Evolutionary conservation across 2,329 filamentous ascomycete genomes (phyloP).

Genomic region (Clathrospora elynae): DNA sequence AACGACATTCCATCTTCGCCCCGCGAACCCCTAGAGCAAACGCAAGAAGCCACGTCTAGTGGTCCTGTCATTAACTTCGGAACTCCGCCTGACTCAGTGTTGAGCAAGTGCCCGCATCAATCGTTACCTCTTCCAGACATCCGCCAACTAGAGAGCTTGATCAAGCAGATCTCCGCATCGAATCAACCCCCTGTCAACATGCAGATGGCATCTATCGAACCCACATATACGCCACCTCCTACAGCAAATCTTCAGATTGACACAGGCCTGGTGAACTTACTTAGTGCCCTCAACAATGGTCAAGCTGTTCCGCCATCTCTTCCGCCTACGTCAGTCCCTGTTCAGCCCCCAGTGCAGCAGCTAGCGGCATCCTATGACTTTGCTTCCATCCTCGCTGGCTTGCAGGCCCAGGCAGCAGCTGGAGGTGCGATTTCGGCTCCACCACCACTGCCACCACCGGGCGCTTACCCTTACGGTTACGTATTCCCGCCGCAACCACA

Average conservation of each 20-base stretch:
- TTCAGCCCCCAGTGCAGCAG: constrained; percentile 22
- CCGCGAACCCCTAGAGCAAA: constrained; percentile 51
- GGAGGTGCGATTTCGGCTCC: constrained; percentile 27
- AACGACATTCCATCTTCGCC: constrained; percentile 55
- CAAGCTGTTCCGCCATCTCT: constrained; percentile 20
- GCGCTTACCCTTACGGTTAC: constrained; percentile 24
- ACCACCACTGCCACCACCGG: constrained; percentile 29
- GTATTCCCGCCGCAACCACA: constrained; percentile 21
- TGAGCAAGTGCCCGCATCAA: constrained; percentile 31
- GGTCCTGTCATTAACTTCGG: constrained; percentile 47
- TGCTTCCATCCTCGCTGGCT: constrained; percentile 30
- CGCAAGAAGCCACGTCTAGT: constrained; percentile 18
- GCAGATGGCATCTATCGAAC: constrained; percentile 20
- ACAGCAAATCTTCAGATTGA: constrained; percentile 37
- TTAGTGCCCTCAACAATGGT: constrained; percentile 25
- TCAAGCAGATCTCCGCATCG: constrained; percentile 33
- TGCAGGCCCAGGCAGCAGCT: constrained; percentile 26
- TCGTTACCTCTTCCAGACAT: constrained; percentile 27
- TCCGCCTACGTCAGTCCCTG: constrained; percentile 17
- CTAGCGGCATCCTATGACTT: constrained; percentile 26
- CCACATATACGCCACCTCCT: constrained; percentile 27
- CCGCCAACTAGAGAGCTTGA: constrained; percentile 34
- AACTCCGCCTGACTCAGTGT: constrained; percentile 34
- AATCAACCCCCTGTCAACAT: constrained; percentile 14
- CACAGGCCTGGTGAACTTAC: too few species aligned